Evolutionary conservation across 2,329 filamentous ascomycete species (phyloP), one percentile per base, ranked within the genome.

Genomic region (Monilinia aucupariae): DNA sequence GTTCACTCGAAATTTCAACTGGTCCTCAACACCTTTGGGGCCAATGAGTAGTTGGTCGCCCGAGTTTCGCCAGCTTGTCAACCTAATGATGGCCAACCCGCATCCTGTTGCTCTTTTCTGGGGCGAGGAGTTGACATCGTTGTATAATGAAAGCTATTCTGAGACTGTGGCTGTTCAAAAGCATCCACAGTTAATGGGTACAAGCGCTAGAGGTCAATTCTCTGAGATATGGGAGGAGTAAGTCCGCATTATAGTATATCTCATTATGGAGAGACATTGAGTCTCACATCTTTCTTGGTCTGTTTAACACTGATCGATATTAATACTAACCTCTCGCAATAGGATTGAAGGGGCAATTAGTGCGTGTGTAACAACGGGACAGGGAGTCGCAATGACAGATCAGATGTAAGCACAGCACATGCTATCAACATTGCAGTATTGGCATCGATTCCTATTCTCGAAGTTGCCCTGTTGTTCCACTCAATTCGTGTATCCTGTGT

Each of bases 381-480:
- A 91, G 74, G 87, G 89, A 0, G 90, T 86, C 0, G 89, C 91
- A 85, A 91, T 91, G 73, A 85, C 91, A 65, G 89, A 93, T 69
- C 89, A 93, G 65, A 85, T 85, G 60, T 58, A 45, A 48, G 54
- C n/a, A 37, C 30, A 47, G n/a, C 17, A 32, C 8, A 32, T 50
- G 10, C 48, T 32, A 50, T 32, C 27, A 50, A 50, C 8, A 50
- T 32, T 32, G 17, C 9, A 27, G 15, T 32, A 50, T 50, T n/a
- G 8, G 20, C 8, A 15, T 30, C 2, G 20, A n/a, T 17, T 10
- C 27, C 10, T 30, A 9, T 20, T 20, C 13, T 32, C 32, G 27
- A 30, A 30, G n/a, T 30, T 12, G 25, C 10, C 12, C 4, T 32
- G 2, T 20, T 50, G 9, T n/a, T 12, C 48, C 27, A 15, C 27